phyloP scores from a whole-genome alignment of 805 yeast species.

The Ogataea haglerorum region DNA sequence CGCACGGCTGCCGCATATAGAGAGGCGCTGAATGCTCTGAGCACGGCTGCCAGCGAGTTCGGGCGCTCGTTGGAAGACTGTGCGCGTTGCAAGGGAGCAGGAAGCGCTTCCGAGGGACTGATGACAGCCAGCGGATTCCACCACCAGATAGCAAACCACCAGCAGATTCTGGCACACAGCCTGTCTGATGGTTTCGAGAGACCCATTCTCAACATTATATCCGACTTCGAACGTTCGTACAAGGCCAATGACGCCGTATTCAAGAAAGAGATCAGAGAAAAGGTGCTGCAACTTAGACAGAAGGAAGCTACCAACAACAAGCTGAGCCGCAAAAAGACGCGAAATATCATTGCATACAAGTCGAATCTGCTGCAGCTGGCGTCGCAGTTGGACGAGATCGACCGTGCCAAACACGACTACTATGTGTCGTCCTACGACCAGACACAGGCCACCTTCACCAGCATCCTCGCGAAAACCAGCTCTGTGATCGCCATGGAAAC shows the following conservation, averaged over 20 bases:
- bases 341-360: conserved; percentile 68
- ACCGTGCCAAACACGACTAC: conserved; percentile 69
- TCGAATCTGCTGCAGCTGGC: conserved; percentile 65
- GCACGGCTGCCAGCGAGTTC: conserved; percentile 65
- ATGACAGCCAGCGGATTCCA: conserved; percentile 75
- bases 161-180: conserved; percentile 61
- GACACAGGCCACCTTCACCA: conserved; percentile 58
- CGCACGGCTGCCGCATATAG: conserved; percentile 45
- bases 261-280: conserved; percentile 48
- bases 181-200: conserved; percentile 52
- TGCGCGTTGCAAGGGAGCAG: conserved; percentile 61
- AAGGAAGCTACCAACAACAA: conserved; percentile 62
- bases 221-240: conserved; percentile 42
- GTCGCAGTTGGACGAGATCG: conserved; percentile 74
- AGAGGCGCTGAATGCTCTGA: conserved; percentile 42
- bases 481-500: conserved; percentile 74
- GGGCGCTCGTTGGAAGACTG: conserved; percentile 67
- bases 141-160: conserved; percentile 72
- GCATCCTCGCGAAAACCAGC: conserved; percentile 53
- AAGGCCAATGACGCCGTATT: conserved; percentile 50
- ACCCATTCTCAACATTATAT: conserved; percentile 47
- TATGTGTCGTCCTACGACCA: conserved; percentile 60
- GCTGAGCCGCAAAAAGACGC: conserved; percentile 54
- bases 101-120: conserved; percentile 57
- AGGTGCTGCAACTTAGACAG: conserved; percentile 49